Base-by-base conservation (phyloP, 164 flowering plant species). In the Annona squamosa region DNA sequence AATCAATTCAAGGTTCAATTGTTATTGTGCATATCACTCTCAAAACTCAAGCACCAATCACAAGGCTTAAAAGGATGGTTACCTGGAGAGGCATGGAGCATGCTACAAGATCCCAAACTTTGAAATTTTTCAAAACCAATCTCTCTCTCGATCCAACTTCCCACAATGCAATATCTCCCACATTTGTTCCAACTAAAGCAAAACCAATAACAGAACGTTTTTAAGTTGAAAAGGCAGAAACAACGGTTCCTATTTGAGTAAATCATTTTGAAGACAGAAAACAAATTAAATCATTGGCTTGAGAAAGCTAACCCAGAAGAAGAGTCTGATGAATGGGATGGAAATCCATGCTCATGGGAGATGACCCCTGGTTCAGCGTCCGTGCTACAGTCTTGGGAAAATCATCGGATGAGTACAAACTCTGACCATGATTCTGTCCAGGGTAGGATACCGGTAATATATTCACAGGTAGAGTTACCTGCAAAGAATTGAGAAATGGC, bases 291-390 rank as follows among this genome's bases (percentile, higher is more conserved):
- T 45, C 10, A 75, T 56, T 68, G 65, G 62, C n/a, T 57, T 9
- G 47, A 16, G 68, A 71, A 66, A 37, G 67, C 87, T 57, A 57
- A 93, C 98, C 97, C 71, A 93, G 83, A 73, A 93, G 93, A 47
- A 90, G 66, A 44, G 90, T 85, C 70, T 88, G 95, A 76, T 91
- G 90, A 56, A 83, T 43, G 61, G 98, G 98, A 82, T 93, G 97
- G 73, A 93, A 93, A 80, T 93, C 98, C 98, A 93, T 91, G 93
- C 97, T 93, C 90, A 77, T 90, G 16, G 86, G 87, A 76, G 89
- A 80, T 68, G 94, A 89, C 1, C 91, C 94, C 79, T 91, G 97
- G 76, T 80, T 91, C 73, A 93, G 72, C 69, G 82, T 86, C 68
- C 85, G 73, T 1, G 72, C 78, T 13, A 91, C 94, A 63, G 82